Percentiles rank a stretch among this genome's conserved stretches.
phyloP scores from a whole-genome alignment of 2,329 filamentous ascomycete species.

The Calycina marina region DNA sequence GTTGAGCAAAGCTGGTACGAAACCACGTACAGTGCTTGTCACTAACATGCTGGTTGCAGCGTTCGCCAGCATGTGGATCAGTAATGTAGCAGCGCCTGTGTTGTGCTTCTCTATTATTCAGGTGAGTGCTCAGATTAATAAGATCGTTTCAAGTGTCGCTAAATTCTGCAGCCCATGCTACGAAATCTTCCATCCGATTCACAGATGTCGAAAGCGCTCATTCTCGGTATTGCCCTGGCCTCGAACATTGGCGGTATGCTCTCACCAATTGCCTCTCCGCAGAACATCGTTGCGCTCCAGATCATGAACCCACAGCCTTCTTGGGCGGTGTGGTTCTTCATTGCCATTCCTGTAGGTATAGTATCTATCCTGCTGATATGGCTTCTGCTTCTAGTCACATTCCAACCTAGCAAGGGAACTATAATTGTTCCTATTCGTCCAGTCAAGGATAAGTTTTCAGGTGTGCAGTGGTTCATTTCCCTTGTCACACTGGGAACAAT shows the following conservation, averaged over 20 bases:
- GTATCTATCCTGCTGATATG: constrained; percentile 82
- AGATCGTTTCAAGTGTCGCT: constrained; percentile 1
- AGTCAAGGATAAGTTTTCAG: constrained; percentile 76
- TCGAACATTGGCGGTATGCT: constrained; percentile 95
- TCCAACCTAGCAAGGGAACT: constrained; percentile 71
- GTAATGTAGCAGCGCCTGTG: constrained; percentile 92
- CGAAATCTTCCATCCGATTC: constrained; percentile 84
- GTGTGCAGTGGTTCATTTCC: constrained; percentile 85
- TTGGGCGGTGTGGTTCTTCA: constrained; percentile 96
- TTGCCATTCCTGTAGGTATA: constrained; percentile 83
- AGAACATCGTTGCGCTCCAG: constrained; percentile 91
- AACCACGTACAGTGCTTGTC: constrained; percentile 76
- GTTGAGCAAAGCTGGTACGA: constrained; percentile 87
- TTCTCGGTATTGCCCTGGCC: constrained; percentile 86
- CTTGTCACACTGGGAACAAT: constrained; percentile 75
- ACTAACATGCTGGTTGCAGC: constrained; percentile 98
- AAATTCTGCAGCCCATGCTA: constrained; percentile 56
- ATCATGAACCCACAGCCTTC: constrained; percentile 88
- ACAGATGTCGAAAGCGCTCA: constrained; percentile 85
- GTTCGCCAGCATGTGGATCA: constrained; percentile 98
- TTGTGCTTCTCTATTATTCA: constrained; percentile 97
- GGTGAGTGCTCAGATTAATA: constrained; percentile 29
- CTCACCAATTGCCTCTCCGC: constrained; percentile 90
- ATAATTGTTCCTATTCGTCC: constrained; percentile 84
- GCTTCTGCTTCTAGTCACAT: constrained; percentile 70